These are phyloP conservation scores for Chaetomiaceae sp. DNA, from an alignment of 2,329 filamentous ascomycete genomes.

Conservation along the genomic window DNA sequence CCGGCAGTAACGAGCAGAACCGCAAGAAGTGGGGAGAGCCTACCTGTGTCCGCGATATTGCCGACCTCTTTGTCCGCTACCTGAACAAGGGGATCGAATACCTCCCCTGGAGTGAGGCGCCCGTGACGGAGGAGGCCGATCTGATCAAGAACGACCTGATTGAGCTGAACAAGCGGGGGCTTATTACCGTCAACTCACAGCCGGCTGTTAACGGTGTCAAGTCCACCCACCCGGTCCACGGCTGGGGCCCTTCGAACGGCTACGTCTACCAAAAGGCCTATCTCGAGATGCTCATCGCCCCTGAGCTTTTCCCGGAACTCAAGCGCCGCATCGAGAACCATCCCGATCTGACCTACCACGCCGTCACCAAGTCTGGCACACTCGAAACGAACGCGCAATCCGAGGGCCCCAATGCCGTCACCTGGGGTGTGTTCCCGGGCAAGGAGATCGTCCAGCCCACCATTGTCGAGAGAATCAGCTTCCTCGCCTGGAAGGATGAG, in stretches of 20 bases:
- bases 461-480: slow-evolving; percentile 97
- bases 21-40: slow-evolving; percentile 92
- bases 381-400: slow-evolving; percentile 79
- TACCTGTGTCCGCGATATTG: slow-evolving; percentile 71
- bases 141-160: slow-evolving; percentile 72
- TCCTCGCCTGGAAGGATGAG: slow-evolving; percentile 98
- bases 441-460: slow-evolving; percentile 99
- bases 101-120: slow-evolving; percentile 89
- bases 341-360: slow-evolving; percentile 87
- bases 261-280: slow-evolving; percentile 99
- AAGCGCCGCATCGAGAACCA: slow-evolving; percentile 72
- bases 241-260: slow-evolving; percentile 91
- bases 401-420: slow-evolving; percentile 94
- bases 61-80: slow-evolving; percentile 79
- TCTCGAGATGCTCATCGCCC: slow-evolving; percentile 82
- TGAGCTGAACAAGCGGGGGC: slow-evolving; percentile 75
- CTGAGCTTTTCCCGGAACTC: slow-evolving; percentile 71
- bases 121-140: slow-evolving; percentile 78
- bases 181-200: slow-evolving; percentile 96
- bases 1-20: slow-evolving; percentile 93
- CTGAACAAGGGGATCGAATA: slow-evolving; percentile 74
- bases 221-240: slow-evolving; percentile 79
- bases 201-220: slow-evolving; percentile 88
- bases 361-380: slow-evolving; percentile 77
- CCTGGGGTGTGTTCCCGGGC: slow-evolving; percentile 97